Evolutionary conservation across 768 basidiomycete genomes (phyloP), one percentile per base, ranked within the genome.

Genomic region (Lactarius vividus): DNA sequence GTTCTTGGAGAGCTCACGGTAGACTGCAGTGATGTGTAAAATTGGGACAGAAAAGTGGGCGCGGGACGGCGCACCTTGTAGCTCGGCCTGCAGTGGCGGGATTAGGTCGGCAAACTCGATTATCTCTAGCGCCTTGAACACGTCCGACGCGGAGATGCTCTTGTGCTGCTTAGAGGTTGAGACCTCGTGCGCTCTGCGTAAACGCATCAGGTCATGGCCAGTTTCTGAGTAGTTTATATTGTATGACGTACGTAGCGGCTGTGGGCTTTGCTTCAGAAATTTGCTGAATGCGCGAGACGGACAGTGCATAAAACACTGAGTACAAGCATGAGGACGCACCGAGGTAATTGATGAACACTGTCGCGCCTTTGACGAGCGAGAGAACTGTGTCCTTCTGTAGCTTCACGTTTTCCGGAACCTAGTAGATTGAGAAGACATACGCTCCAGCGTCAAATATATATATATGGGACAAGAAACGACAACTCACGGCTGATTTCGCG

Each of bases 291-390:
- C 1, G 26, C n/a, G 20, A 2, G 26, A 16, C 23, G 56, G 26
- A 11, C 13, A n/a, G n/a, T 4, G 11, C 15, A 9, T 10, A 57
- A 1, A 53, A 31, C 46, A 20, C 57, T 68, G 20, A 4, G 42
- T 10, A 15, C 40, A 16, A 16, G 40, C 16, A n/a, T 9, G 23
- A 67, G 28, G 60, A 78, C 88, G 70, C 74, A 90, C 96, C 89
- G 9, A 98, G 80, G 71, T 95, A 96, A 75, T 91, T 96, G 70
- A 99, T 95, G 75, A 98, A 98, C 59, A 98, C 90, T 0, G 96
- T 96, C 4, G 95, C 93, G 35, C 89, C 89, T 74, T 95, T 95
- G 16, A 91, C 82, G 11, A 97, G 81, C 15, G 94, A 92, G 1
- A 91, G 75, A 0, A 95, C 86, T 0, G 92, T 91, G 65, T 98